These are phyloP conservation scores for Rubia occidens DNA, from an alignment of 305 asterid genomes.

Conservation along the genomic window DNA sequence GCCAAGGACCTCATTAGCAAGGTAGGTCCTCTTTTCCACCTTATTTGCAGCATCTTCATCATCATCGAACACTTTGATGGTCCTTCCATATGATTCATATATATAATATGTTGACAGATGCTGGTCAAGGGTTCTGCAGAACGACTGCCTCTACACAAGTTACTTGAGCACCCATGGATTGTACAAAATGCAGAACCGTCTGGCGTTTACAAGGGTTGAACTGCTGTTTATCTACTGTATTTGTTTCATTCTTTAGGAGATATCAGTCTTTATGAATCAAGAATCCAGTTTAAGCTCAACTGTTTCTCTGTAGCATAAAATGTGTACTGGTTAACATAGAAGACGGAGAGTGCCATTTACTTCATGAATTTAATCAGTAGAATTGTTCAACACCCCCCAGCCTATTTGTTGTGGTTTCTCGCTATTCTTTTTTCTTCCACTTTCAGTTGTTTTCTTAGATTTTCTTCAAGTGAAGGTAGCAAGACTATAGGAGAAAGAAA, in stretches of 20 bases:
- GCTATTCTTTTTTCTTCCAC: neutral
- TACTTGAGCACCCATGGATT: constrained; percentile 88
- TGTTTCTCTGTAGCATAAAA: neutral
- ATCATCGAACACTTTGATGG: neutral
- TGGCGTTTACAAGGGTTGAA: constrained; percentile 44
- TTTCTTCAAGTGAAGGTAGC: no score
- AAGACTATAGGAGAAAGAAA: no score
- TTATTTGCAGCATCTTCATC: neutral
- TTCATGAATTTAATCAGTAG: neutral
- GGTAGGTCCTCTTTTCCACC: constrained; percentile 29
- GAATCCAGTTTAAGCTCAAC: neutral
- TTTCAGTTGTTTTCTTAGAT: neutral
- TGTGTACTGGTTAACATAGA: neutral
- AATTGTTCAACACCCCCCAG: no score
- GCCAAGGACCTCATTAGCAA: constrained; percentile 91
- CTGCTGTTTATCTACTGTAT: neutral
- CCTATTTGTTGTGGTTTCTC: neutral
- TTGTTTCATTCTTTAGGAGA: constrained; percentile 6
- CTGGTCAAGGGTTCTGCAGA: constrained; percentile 68
- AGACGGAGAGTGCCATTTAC: neutral
- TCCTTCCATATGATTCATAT: constrained; percentile 6
- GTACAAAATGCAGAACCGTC: constrained; percentile 82
- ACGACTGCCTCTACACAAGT: constrained; percentile 61
- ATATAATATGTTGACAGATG: constrained; percentile 54
- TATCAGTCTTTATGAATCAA: neutral